These are phyloP conservation scores for Elongisporangium senticosum DNA, from an alignment of 352 stramenopile genomes.

Conservation along the genomic window DNA sequence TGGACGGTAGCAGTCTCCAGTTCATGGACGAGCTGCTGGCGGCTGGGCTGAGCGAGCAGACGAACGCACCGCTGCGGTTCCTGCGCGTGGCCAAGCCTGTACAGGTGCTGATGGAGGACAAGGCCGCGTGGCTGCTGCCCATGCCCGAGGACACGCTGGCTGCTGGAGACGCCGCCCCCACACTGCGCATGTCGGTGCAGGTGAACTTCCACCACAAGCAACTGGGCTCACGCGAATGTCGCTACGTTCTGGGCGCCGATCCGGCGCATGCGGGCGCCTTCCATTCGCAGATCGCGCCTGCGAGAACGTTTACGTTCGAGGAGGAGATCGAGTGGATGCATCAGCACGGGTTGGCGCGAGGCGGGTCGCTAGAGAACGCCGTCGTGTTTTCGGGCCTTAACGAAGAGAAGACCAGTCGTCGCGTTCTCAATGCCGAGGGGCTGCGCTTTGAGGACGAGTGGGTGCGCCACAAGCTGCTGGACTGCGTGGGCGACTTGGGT, in stretches of 20 bases:
- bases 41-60: conserved; percentile 27
- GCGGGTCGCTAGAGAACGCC: conserved; percentile 59
- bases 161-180: conserved; percentile 16
- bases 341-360: conserved; percentile 37
- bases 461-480: conserved; percentile 66
- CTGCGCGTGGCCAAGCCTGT: conserved; percentile 42
- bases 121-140: conserved; percentile 61
- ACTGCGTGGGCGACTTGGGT: conserved; percentile 61
- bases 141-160: conserved; percentile 17
- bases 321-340: conserved; percentile 63
- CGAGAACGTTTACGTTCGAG: conserved; percentile 71
- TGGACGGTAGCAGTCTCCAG: conserved; percentile 54
- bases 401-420: background rate
- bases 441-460: conserved; percentile 62
- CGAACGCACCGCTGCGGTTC: conserved; percentile 12
- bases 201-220: conserved; percentile 67
- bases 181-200: conserved; percentile 50
- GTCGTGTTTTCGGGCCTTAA: conserved; percentile 37
- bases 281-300: conserved; percentile 29
- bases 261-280: conserved; percentile 23
- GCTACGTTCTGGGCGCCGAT: conserved; percentile 31
- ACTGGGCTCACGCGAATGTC: conserved; percentile 34
- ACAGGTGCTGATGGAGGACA: conserved; percentile 56
- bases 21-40: conserved; percentile 35
- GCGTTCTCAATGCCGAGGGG: conserved; percentile 41